Conservation (phyloP, 305 asterid species). For the Fraxinus ornus region DNA sequence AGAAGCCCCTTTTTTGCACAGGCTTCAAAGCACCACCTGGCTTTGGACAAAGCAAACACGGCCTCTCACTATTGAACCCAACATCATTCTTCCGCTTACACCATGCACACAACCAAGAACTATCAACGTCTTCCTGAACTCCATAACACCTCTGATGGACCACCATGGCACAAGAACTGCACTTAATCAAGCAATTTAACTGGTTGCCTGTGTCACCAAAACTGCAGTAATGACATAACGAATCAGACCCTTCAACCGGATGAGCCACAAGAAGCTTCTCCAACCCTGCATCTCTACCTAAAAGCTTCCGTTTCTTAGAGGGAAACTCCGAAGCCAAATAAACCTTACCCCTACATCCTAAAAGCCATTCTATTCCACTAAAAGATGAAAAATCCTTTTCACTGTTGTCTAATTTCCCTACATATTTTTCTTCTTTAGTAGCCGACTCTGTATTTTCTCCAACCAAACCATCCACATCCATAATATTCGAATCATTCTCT, state of each 20-base stretch:
- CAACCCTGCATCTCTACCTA: constrained; percentile 90
- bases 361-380: constrained; percentile 89
- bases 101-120: constrained; percentile 89
- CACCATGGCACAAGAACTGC: constrained; percentile 71
- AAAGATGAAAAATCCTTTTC: constrained; percentile 36
- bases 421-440: constrained; percentile 23
- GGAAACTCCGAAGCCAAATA: constrained; percentile 86
- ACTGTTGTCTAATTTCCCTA: constrained; percentile 14
- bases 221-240: constrained; percentile 85
- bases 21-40: constrained; percentile 92
- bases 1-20: constrained; percentile 43
- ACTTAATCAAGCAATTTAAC: constrained; percentile 69
- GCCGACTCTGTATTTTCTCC: constrained; percentile 26
- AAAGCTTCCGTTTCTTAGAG: constrained; percentile 81
- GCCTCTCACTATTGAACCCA: constrained; percentile 42
- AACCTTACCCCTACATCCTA: constrained; percentile 87
- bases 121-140: constrained; percentile 71
- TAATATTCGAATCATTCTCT: constrained; percentile 41
- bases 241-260: constrained; percentile 66
- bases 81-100: constrained; percentile 56
- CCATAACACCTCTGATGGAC: constrained; percentile 98
- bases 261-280: constrained; percentile 79
- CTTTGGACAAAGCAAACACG: constrained; percentile 86
- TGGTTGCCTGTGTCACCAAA: constrained; percentile 58
- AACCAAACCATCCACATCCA: constrained; percentile 56